phyloP scores from a whole-genome alignment of 1,139 yeast species.

The Zygosaccharomyces pseudobailii region DNA sequence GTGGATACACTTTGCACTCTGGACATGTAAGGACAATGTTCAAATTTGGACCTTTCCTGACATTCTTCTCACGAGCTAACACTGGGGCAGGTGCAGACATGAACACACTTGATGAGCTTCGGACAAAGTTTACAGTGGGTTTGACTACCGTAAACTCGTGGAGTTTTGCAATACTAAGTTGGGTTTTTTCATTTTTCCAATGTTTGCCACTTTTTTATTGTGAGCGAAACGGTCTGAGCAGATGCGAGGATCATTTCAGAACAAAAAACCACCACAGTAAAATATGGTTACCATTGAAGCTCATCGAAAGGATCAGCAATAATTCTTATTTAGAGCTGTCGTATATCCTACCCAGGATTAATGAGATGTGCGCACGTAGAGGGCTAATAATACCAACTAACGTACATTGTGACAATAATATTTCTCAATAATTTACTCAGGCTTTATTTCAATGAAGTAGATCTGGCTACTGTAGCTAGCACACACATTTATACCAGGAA shows the following conservation, averaged over 20 bases:
- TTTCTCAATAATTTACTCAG: too few species aligned
- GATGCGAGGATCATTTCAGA: neutral
- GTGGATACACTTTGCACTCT: slow-evolving; percentile 93
- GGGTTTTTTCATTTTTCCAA: neutral
- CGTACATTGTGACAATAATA: too few species aligned
- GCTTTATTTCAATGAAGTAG: too few species aligned
- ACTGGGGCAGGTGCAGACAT: slow-evolving; percentile 25
- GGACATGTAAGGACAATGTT: slow-evolving; percentile 92
- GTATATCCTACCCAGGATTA: too few species aligned
- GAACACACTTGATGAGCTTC: neutral
- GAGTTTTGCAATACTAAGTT: neutral
- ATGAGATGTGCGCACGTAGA: too few species aligned
- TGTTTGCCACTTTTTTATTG: neutral
- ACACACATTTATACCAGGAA: too few species aligned
- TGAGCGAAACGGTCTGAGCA: neutral
- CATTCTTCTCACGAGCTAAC: slow-evolving; percentile 25
- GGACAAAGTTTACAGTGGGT: slow-evolving; percentile 1
- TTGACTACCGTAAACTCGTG: neutral
- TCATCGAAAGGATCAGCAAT: neutral
- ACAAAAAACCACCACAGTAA: neutral
- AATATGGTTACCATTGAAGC: neutral
- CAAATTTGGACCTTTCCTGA: slow-evolving; percentile 59
- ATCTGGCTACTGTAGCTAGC: too few species aligned
- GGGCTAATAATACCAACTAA: too few species aligned
- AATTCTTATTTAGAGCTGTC: too few species aligned